Evolutionary conservation across 2,329 filamentous ascomycete species (phyloP).

Genomic region (Aspergillus sp.): DNA sequence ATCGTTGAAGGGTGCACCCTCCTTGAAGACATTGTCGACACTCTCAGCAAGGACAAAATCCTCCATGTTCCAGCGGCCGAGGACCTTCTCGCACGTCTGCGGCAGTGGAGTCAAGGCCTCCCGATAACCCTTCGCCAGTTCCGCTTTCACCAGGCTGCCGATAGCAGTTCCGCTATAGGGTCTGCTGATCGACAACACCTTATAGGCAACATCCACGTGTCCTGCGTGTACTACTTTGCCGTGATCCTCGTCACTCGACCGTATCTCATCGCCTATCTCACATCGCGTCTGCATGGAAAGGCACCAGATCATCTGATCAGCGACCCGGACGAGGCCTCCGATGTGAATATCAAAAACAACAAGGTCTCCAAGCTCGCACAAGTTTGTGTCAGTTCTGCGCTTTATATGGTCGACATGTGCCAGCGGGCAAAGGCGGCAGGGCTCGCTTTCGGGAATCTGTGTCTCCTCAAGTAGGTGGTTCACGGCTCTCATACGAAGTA

Average conservation of each 20-base stretch:
- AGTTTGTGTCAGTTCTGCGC: slow-evolving; percentile 3
- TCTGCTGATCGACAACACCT: neutral
- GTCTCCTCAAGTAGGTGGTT: slow-evolving; percentile 7
- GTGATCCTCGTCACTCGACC: slow-evolving; percentile 53
- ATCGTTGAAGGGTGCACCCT: neutral
- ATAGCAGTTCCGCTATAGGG: neutral
- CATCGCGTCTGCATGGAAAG: slow-evolving; percentile 23
- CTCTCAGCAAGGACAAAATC: neutral
- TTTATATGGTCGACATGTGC: slow-evolving; percentile 8
- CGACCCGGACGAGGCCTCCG: neutral
- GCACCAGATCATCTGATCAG: slow-evolving; percentile 8
- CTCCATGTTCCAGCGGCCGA: neutral
- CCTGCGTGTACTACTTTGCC: slow-evolving; percentile 54
- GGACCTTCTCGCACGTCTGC: neutral
- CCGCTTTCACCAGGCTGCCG: neutral
- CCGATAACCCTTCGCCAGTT: neutral
- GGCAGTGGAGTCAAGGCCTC: neutral
- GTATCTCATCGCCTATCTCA: slow-evolving; percentile 49
- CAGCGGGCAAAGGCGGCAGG: neutral
- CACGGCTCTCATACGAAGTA: too few relatives aligned
- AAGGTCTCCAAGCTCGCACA: slow-evolving; percentile 2
- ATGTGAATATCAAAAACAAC: neutral
- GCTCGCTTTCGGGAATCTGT: slow-evolving; percentile 6
- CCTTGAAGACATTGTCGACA: neutral
- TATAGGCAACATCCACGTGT: slow-evolving; percentile 42